Evolutionary conservation across 2,329 filamentous ascomycete species (phyloP).

Genomic region (Macroventuria anomochaeta): DNA sequence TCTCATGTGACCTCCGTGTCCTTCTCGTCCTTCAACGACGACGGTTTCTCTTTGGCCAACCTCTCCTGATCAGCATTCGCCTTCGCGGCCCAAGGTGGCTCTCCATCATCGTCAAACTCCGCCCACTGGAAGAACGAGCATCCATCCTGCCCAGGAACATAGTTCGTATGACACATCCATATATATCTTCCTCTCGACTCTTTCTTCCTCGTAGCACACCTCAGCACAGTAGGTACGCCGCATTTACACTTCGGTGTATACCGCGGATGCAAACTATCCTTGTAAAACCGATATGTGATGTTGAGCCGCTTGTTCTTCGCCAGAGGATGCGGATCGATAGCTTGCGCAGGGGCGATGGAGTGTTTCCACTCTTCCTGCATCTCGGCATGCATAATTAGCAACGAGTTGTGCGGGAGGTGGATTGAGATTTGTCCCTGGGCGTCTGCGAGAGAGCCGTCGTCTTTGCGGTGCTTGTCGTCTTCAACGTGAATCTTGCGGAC

Average conservation of each 20-base stretch:
- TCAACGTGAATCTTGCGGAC: conserved; percentile 75
- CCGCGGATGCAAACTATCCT: conserved; percentile 74
- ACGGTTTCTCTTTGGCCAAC: neutral
- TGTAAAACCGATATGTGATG: conserved; percentile 91
- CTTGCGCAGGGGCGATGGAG: conserved; percentile 73
- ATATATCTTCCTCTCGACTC: conserved; percentile 83
- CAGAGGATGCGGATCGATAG: conserved; percentile 84
- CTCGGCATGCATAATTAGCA: conserved; percentile 94
- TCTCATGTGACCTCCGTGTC: neutral
- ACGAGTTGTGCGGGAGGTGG: conserved; percentile 90
- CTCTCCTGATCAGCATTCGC: neutral
- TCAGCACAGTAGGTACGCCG: conserved; percentile 69
- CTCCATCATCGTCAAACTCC: conserved; percentile 70
- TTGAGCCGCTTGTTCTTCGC: conserved; percentile 85
- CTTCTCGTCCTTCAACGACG: neutral
- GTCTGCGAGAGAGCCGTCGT: conserved; percentile 57
- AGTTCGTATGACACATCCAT: conserved; percentile 89
- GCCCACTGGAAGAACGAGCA: conserved; percentile 45
- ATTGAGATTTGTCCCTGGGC: conserved; percentile 87
- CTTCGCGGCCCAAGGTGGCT: conserved; percentile 67
- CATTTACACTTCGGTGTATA: conserved; percentile 82
- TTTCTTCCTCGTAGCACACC: conserved; percentile 79
- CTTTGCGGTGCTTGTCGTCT: conserved; percentile 55
- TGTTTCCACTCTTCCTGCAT: conserved; percentile 99
- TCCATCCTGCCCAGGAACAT: conserved; percentile 67